Evolutionary conservation across 495 filamentous ascomycete genomes (phyloP), one percentile per base, ranked within the genome.

Genomic region (Terfezia boudieri): DNA sequence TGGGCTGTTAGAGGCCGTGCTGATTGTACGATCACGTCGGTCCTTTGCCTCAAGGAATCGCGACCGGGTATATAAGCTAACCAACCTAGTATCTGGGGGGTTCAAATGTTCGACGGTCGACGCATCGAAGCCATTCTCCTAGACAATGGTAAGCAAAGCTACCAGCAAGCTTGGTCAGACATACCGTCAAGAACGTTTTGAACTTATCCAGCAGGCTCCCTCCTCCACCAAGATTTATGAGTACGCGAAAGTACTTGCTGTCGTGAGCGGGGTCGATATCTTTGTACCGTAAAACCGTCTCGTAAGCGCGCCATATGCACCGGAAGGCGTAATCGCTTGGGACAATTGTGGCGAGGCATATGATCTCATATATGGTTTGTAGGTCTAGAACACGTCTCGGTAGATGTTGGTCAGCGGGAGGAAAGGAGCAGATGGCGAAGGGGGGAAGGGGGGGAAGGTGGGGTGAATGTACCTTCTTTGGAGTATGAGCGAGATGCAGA

Each of bases 291-390:
- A 65, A 59, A 16, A 65, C 62, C n/a, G 55, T 55, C 59, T 65
- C 62, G 41, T 65, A 65, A 52, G 62, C 62, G 36, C 55, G 53
- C 57, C 62, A 65, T 10, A 65, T 56, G 38, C 54, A 41, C 9
- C 55, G 52, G 36, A 65, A 64, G 1, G 62, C 61, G 23, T 56
- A 51, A 14, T 61, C 57, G 14, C 59, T 55, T 22, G 62, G 59
- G 43, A 58, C 56, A 38, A 58, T 59, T 12, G 59, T 56, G 20
- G 62, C 62, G 36, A 65, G 59, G 36, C 58, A 65, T 55, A 65
- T 53, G 48, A 65, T 64, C 48, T 65, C 62, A 53, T 65, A 59
- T 26, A 65, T 56, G 54, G 59, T 65, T 53, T 64, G 58, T 36
- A 65, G 59, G 51, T 65, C 62, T 65, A 50, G 3, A 9, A 8